Evolutionary conservation across 2,329 filamentous ascomycete species (phyloP).

Genomic region (Fusarium marasasianum): DNA sequence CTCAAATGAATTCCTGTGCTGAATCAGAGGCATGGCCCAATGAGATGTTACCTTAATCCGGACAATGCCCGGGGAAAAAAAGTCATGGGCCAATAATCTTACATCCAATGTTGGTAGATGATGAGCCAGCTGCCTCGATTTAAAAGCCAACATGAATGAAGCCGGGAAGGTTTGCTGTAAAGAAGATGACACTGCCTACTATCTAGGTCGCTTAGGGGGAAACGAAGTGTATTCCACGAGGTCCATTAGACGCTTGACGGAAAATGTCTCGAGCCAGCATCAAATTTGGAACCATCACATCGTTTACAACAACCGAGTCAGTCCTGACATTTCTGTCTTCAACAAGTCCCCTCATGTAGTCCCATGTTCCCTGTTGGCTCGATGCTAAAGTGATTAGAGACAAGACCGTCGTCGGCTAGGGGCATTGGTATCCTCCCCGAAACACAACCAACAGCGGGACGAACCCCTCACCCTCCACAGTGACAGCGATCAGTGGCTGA

Average conservation of each 20-base stretch:
- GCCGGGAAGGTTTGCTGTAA: background rate
- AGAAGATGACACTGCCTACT: background rate
- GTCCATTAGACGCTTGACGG: background rate
- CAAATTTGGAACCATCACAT: background rate
- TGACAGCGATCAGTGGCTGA: constrained; percentile 29
- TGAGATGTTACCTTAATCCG: background rate
- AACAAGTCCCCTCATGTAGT: constrained; percentile 9
- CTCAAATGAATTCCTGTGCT: constrained; percentile 12
- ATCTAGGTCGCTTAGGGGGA: background rate
- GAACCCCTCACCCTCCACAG: constrained; percentile 29
- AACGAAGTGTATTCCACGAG: background rate
- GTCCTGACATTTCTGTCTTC: background rate
- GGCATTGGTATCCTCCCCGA: constrained; percentile 37
- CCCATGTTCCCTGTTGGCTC: constrained; percentile 38
- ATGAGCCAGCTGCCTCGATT: background rate
- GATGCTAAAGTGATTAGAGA: constrained; percentile 36
- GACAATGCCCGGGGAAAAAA: constrained; percentile 1
- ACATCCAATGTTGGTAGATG: constrained; percentile 14
- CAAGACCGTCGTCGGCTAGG: constrained; percentile 37
- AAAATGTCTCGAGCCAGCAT: background rate
- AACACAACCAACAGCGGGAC: constrained; percentile 38
- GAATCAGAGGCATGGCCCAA: background rate
- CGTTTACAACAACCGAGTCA: background rate
- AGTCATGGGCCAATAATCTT: constrained; percentile 23
- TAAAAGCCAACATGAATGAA: background rate